A percentile compares a stretch with the other conserved stretches of the same genome.
Evolutionary conservation across 164 flowering plant genomes (phyloP).

Genomic region (Liquidambar formosana): DNA sequence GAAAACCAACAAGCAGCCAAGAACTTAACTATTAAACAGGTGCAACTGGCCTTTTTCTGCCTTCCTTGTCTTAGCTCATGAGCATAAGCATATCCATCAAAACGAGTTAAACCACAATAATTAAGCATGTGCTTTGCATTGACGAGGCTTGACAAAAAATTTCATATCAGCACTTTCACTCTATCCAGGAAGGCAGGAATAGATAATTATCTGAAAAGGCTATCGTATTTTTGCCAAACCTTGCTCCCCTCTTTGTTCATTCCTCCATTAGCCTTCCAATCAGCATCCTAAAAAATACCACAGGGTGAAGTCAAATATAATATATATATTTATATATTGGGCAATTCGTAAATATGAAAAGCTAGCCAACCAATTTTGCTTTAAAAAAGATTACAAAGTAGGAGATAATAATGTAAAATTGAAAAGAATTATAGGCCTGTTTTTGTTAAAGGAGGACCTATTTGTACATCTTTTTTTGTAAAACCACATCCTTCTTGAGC

Average conservation of each 20-base stretch:
- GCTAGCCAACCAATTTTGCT: constrained; percentile 70
- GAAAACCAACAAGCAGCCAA: too few relatives aligned
- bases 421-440: too few relatives aligned
- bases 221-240: constrained; percentile 38
- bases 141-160: not conserved
- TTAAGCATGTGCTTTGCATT: not conserved
- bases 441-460: too few relatives aligned
- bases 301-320: constrained; percentile 10
- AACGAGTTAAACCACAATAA: not conserved
- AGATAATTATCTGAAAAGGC: not conserved
- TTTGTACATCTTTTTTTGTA: too few relatives aligned
- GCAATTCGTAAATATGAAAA: not conserved
- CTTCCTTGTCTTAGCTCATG: too few relatives aligned
- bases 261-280: constrained; percentile 49
- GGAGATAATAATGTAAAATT: too few relatives aligned
- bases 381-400: too few relatives aligned
- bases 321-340: too few relatives aligned
- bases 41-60: too few relatives aligned
- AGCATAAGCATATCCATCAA: not conserved
- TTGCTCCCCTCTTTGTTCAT: constrained; percentile 43
- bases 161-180: not conserved
- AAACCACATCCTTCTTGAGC: too few relatives aligned
- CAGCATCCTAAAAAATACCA: constrained; percentile 60
- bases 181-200: not conserved
- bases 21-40: too few relatives aligned